Evolutionary conservation across 2,329 filamentous ascomycete genomes (phyloP).

Genomic region (Lojkania enalia): DNA sequence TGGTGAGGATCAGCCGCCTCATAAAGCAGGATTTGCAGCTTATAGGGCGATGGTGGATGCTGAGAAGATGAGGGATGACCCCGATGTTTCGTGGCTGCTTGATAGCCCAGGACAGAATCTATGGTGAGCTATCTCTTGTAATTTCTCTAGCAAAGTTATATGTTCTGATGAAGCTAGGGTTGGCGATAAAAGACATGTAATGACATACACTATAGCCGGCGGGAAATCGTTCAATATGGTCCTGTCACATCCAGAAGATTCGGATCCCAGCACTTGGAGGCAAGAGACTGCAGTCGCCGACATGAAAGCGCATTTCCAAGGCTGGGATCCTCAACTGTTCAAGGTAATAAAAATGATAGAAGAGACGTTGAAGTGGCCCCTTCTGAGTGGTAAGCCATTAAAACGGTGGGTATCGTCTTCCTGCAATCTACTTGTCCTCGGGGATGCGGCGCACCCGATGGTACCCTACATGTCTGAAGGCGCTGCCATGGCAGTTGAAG

Average conservation of each 20-base stretch:
- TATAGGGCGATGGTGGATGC: slow-evolving; percentile 60
- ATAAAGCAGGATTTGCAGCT: slow-evolving; percentile 63
- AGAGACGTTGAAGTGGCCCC: slow-evolving; percentile 25
- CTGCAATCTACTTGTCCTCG: slow-evolving; percentile 20
- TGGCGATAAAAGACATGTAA: slow-evolving; percentile 49
- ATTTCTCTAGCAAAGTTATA: slow-evolving; percentile 9
- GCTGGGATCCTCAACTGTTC: slow-evolving; percentile 60
- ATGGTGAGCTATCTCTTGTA: slow-evolving; percentile 17
- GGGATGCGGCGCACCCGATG: slow-evolving; percentile 28
- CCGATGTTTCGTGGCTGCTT: slow-evolving; percentile 24
- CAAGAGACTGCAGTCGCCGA: slow-evolving; percentile 60
- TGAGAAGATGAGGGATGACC: slow-evolving; percentile 47
- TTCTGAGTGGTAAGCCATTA: slow-evolving; percentile 18
- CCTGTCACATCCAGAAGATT: slow-evolving; percentile 62
- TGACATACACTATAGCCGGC: slow-evolving; percentile 52
- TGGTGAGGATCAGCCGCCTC: slow-evolving; percentile 41
- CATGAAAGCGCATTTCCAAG: slow-evolving; percentile 60
- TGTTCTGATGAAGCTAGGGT: slow-evolving; percentile 37
- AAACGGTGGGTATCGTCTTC: slow-evolving; percentile 16
- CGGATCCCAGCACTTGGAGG: slow-evolving; percentile 57
- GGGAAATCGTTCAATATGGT: slow-evolving; percentile 67
- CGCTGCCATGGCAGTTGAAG: slow-evolving; percentile 68
- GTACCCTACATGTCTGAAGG: slow-evolving; percentile 40
- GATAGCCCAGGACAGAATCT: slow-evolving; percentile 22
- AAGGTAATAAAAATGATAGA: slow-evolving; percentile 33